Conservation (phyloP, 129 eudicot genomes). For the Escallonia herrerae region DNA sequence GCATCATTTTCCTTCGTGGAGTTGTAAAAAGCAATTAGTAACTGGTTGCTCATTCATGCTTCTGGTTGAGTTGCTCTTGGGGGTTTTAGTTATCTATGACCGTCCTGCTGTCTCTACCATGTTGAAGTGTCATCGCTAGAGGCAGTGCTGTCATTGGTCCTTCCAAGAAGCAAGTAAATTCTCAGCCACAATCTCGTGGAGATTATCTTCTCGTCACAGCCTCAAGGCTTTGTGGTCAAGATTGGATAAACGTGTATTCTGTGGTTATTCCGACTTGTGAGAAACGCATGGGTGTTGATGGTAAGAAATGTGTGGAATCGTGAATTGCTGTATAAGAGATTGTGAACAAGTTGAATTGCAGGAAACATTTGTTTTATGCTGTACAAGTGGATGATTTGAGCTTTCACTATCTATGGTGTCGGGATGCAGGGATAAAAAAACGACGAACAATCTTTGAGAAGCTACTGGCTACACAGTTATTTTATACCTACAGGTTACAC, state of each 20-base stretch:
- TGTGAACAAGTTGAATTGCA: background rate
- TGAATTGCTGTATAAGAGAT: background rate
- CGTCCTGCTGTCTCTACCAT: no score
- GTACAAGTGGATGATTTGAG: constrained; percentile 3
- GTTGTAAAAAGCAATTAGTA: no score
- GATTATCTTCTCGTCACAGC: background rate
- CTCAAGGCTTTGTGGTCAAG: background rate
- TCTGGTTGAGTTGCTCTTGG: no score
- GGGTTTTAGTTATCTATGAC: no score
- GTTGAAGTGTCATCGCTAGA: no score
- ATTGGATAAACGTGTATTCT: background rate
- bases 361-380: background rate
- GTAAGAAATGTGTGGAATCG: background rate
- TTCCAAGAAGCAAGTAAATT: background rate
- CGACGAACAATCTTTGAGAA: no score
- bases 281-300: background rate
- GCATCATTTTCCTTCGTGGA: no score
- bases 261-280: background rate
- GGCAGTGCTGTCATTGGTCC: no score
- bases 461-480: no score
- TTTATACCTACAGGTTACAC: no score
- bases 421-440: no score
- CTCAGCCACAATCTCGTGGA: background rate
- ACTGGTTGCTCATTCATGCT: no score
- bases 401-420: background rate